Conservation (phyloP, 2,329 filamentous ascomycete genomes). For the Aspergillus melleus region DNA sequence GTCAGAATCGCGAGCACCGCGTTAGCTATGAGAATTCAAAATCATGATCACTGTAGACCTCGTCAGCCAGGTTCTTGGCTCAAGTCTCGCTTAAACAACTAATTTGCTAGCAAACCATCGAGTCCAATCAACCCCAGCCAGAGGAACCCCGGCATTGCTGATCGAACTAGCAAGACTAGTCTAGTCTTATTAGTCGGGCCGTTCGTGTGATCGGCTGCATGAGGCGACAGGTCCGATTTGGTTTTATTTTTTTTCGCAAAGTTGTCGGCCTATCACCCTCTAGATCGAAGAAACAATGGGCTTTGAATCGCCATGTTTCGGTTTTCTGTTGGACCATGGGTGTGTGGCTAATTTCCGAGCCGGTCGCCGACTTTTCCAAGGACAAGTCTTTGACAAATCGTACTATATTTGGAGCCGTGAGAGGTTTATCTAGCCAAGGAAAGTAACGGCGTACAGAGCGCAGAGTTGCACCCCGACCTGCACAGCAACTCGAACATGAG, state of each 20-base stretch:
- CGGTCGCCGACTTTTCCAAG: background rate
- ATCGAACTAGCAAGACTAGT: slow-evolving; percentile 18
- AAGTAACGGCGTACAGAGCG: background rate
- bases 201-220: slow-evolving; percentile 17
- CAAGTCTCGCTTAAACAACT: background rate
- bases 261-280: slow-evolving; percentile 12
- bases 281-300: slow-evolving; percentile 10
- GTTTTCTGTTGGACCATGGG: slow-evolving; percentile 9
- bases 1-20: background rate
- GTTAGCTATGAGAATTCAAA: background rate
- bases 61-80: background rate
- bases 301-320: slow-evolving; percentile 5
- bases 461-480: background rate
- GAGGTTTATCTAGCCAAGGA: background rate
- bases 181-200: slow-evolving; percentile 11
- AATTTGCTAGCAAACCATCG: slow-evolving; percentile 4
- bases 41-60: background rate
- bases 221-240: slow-evolving; percentile 20
- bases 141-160: slow-evolving; percentile 6
- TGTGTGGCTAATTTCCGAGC: slow-evolving; percentile 11
- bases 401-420: background rate
- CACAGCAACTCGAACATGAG: background rate
- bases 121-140: slow-evolving; percentile 1
- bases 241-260: slow-evolving; percentile 1
- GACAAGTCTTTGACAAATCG: background rate